Conservation (phyloP, 1,284 basidiomycete genomes). For the Athelia sp. region DNA sequence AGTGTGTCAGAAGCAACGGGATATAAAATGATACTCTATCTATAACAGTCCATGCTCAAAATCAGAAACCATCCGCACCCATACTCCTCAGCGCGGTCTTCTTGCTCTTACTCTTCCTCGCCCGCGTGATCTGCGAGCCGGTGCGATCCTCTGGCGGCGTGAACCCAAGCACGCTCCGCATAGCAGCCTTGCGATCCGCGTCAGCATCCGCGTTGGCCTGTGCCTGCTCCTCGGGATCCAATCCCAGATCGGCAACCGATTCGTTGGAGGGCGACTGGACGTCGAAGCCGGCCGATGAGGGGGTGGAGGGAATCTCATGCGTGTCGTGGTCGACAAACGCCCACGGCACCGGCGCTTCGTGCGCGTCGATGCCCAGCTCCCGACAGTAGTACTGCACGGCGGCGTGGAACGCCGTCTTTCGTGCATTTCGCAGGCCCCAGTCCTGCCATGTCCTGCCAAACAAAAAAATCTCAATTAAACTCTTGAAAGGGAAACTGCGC, state of each 20-base stretch:
- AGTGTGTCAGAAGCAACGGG: too few relatives aligned
- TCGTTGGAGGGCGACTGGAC: not conserved
- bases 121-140: conserved; percentile 31
- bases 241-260: not conserved
- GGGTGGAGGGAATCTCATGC: conserved; percentile 20
- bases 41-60: too few relatives aligned
- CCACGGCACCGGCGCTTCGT: conserved; percentile 55
- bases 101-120: conserved; percentile 42
- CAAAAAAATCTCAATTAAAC: conserved; percentile 17
- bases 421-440: conserved; percentile 55
- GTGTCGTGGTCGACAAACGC: conserved; percentile 39
- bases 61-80: conserved; percentile 21
- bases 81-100: conserved; percentile 41
- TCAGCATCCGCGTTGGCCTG: conserved; percentile 3
- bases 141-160: conserved; percentile 35
- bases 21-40: too few relatives aligned
- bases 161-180: conserved; percentile 41
- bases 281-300: conserved; percentile 11
- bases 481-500: not conserved
- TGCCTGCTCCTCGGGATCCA: not conserved
- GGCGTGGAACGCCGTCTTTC: conserved; percentile 72
- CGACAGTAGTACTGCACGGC: conserved; percentile 67
- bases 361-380: conserved; percentile 59
- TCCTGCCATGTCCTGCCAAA: conserved; percentile 47
- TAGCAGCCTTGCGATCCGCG: conserved; percentile 15